phyloP scores from a whole-genome alignment of 352 stramenopile species.

The Peronospora destructor region DNA sequence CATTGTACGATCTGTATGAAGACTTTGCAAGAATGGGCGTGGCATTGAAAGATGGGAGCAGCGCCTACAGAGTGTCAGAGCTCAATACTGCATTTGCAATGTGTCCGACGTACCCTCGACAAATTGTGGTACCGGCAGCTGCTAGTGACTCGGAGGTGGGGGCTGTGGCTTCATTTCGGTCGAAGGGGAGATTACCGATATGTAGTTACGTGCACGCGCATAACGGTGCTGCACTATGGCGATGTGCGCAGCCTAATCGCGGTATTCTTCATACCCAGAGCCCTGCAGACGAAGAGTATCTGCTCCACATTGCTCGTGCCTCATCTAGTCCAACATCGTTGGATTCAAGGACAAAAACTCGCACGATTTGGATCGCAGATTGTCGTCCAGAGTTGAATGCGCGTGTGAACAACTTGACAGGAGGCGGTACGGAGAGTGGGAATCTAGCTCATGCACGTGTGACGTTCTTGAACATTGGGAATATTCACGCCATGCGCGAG shows the following conservation, averaged over 20 bases:
- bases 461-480: slow-evolving; percentile 87
- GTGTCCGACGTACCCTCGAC: slow-evolving; percentile 73
- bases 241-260: slow-evolving; percentile 81
- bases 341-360: slow-evolving; percentile 24
- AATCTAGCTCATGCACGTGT: slow-evolving; percentile 67
- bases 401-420: slow-evolving; percentile 84
- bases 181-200: slow-evolving; percentile 75
- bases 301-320: slow-evolving; percentile 45
- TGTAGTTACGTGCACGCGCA: slow-evolving; percentile 70
- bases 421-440: slow-evolving; percentile 85
- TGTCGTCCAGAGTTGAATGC: slow-evolving; percentile 87
- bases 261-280: slow-evolving; percentile 78
- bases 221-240: slow-evolving; percentile 72
- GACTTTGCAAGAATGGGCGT: slow-evolving; percentile 79
- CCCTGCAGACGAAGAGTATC: slow-evolving; percentile 63
- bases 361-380: slow-evolving; percentile 84
- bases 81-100: slow-evolving; percentile 64
- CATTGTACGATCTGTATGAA: slow-evolving; percentile 51
- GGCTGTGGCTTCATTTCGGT: slow-evolving; percentile 71
- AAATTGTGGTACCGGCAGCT: slow-evolving; percentile 62
- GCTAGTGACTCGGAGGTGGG: slow-evolving; percentile 58
- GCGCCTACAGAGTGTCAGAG: slow-evolving; percentile 48
- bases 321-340: slow-evolving; percentile 11
- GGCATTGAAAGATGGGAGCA: slow-evolving; percentile 23
- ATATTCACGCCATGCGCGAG: slow-evolving; percentile 91